Evolutionary conservation across 169 alveolate genomes (phyloP).

Genomic region (Plasmodium malariae): DNA sequence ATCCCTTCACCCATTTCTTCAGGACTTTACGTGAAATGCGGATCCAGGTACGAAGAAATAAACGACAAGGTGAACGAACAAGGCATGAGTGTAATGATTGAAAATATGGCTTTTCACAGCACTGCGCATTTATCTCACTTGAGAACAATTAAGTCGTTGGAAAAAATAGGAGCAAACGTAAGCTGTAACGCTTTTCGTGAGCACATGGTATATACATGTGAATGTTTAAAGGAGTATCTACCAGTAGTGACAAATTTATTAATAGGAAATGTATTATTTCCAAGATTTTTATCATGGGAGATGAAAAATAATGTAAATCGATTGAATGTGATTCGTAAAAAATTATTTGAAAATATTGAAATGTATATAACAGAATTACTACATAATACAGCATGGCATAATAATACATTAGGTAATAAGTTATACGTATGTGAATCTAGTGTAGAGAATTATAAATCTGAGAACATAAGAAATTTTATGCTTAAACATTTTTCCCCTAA

Average conservation of each 20-base stretch:
- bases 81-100: slow-evolving; percentile 91
- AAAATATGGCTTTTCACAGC: slow-evolving; percentile 89
- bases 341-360: slow-evolving; percentile 84
- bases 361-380: slow-evolving; percentile 87
- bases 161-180: slow-evolving; percentile 90
- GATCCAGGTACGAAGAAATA: slow-evolving; percentile 87
- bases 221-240: slow-evolving; percentile 87
- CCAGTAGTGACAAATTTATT: slow-evolving; percentile 88
- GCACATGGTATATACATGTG: slow-evolving; percentile 87
- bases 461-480: slow-evolving; percentile 88
- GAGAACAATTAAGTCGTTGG: slow-evolving; percentile 90
- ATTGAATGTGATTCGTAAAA: slow-evolving; percentile 78
- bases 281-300: slow-evolving; percentile 91
- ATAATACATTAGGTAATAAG: slow-evolving; percentile 90
- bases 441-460: slow-evolving; percentile 85
- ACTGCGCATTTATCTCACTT: slow-evolving; percentile 92
- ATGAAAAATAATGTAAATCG: slow-evolving; percentile 84
- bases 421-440: slow-evolving; percentile 82
- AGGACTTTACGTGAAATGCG: slow-evolving; percentile 89
- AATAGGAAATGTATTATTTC: slow-evolving; percentile 91
- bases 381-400: slow-evolving; percentile 91
- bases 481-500: slow-evolving; percentile 91
- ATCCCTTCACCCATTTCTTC: too few relatives aligned
- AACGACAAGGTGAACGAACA: slow-evolving; percentile 77
- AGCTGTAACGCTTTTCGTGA: slow-evolving; percentile 85